phyloP scores from a whole-genome alignment of 2,329 filamentous ascomycete species.

The Neophaeococcomyces mojaviensis region DNA sequence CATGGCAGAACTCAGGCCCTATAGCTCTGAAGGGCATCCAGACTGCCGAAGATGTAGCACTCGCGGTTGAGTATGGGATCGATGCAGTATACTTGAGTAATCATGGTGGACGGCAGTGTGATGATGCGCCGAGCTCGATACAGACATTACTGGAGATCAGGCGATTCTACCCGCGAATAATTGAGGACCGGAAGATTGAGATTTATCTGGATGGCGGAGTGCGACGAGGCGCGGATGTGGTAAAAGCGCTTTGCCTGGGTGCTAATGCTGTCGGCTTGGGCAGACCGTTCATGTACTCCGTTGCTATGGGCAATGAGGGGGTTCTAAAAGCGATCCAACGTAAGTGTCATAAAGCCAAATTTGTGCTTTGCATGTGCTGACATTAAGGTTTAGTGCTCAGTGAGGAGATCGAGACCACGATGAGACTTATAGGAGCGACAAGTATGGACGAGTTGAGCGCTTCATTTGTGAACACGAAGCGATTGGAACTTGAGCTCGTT shows the following conservation, averaged over 20 bases:
- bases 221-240: conserved; percentile 46
- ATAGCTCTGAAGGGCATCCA: conserved; percentile 52
- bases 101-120: conserved; percentile 51
- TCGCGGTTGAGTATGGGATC: conserved; percentile 43
- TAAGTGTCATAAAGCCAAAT: conserved; percentile 12
- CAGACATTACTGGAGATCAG: conserved; percentile 42
- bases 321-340: conserved; percentile 42
- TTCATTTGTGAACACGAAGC: conserved; percentile 35
- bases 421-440: conserved; percentile 41
- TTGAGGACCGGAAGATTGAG: conserved; percentile 37
- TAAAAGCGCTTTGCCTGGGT: conserved; percentile 48
- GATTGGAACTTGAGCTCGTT: conserved; percentile 27
- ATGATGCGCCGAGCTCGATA: conserved; percentile 32
- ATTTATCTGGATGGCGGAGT: conserved; percentile 49
- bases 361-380: too few species aligned
- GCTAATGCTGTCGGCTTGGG: conserved; percentile 49
- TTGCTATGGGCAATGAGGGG: conserved; percentile 46
- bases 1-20: conserved; percentile 40
- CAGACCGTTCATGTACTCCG: conserved; percentile 45
- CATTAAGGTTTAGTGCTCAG: conserved; percentile 7
- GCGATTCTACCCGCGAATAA: conserved; percentile 42
- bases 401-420: conserved; percentile 42
- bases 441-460: conserved; percentile 35
- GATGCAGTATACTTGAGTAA: conserved; percentile 52
- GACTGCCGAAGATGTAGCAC: conserved; percentile 47